A percentile compares a stretch with the other conserved stretches of the same genome.
phyloP scores from a whole-genome alignment of 768 basidiomycete species.

The Pisolithus marmoratus region DNA sequence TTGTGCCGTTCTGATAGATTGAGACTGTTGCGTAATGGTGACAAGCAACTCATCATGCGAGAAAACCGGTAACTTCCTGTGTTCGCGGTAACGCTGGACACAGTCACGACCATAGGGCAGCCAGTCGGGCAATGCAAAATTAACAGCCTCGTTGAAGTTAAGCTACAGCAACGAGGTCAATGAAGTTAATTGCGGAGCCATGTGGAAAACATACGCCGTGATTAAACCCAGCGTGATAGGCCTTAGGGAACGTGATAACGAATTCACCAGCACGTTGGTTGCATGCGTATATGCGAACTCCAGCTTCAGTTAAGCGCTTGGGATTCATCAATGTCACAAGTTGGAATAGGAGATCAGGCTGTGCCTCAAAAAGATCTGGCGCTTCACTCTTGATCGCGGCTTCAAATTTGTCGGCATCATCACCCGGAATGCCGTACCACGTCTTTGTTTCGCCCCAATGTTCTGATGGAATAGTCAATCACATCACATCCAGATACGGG shows the following conservation, averaged over 20 bases:
- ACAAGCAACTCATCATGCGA: constrained; percentile 96
- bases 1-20: constrained; percentile 85
- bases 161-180: constrained; percentile 46
- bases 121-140: constrained; percentile 97
- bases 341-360: constrained; percentile 95
- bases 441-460: constrained; percentile 99
- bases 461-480: constrained; percentile 48
- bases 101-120: constrained; percentile 81
- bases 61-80: constrained; percentile 92
- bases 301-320: constrained; percentile 75
- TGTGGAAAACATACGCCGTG: constrained; percentile 72
- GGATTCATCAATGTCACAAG: constrained; percentile 98
- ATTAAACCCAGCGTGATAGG: constrained; percentile 97
- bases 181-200: constrained; percentile 15
- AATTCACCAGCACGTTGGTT: constrained; percentile 98
- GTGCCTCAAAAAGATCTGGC: constrained; percentile 96
- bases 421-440: constrained; percentile 98
- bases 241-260: constrained; percentile 95
- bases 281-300: constrained; percentile 88
- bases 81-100: constrained; percentile 83
- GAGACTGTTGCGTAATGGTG: constrained; percentile 95
- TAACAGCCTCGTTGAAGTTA: constrained; percentile 99
- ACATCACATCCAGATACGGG: constrained; percentile 15
- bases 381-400: constrained; percentile 92
- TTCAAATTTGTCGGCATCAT: constrained; percentile 93